Percentiles rank a stretch among this genome's conserved stretches.
phyloP scores from a whole-genome alignment of 148 eudicot genomes.

The Spergularia marina region DNA sequence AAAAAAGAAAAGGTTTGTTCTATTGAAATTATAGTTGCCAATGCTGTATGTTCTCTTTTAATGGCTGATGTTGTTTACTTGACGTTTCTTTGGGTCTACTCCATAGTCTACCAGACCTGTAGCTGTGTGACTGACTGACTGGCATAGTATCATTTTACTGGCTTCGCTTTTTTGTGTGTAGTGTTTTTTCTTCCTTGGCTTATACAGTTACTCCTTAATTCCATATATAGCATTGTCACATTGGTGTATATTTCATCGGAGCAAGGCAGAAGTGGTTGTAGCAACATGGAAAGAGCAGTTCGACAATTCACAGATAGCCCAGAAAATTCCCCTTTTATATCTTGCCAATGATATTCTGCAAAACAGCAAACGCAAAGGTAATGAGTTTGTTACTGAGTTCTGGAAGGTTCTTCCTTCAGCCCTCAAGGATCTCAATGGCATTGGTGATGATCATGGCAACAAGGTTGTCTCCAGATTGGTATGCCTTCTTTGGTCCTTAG shows the following conservation, averaged over 20 bases:
- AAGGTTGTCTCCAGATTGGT: constrained; percentile 85
- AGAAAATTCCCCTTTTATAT: constrained; percentile 77
- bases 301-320: constrained; percentile 51
- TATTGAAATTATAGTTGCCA: neutral
- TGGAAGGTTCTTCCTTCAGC: constrained; percentile 99
- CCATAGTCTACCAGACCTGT: neutral
- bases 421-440: constrained; percentile 65
- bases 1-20: neutral
- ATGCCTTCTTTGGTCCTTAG: constrained; percentile 22
- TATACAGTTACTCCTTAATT: constrained; percentile 39
- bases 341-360: constrained; percentile 96
- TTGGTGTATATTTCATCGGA: constrained; percentile 96
- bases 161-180: neutral
- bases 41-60: neutral
- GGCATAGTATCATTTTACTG: neutral
- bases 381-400: constrained; percentile 88
- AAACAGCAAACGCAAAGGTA: constrained; percentile 96
- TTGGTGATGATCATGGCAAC: constrained; percentile 74
- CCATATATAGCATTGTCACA: constrained; percentile 71
- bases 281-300: constrained; percentile 88
- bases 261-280: constrained; percentile 83
- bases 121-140: neutral
- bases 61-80: neutral
- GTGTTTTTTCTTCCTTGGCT: neutral
- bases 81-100: neutral